Evolutionary conservation across 139 green algal genomes (phyloP).

Genomic region (Tetradesmus obliquus): DNA sequence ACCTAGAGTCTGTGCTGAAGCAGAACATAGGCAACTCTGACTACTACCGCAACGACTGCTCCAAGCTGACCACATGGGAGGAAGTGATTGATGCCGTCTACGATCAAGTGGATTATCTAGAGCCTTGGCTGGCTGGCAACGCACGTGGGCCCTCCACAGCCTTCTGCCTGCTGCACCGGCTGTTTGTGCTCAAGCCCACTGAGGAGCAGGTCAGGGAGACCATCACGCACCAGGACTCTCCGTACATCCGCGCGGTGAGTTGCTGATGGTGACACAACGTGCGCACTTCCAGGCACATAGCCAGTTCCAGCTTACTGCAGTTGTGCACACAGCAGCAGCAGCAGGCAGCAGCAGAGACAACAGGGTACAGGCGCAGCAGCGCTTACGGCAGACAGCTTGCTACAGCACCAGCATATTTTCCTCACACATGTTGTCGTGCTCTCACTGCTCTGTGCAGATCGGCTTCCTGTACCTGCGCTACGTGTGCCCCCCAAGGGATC

Average conservation of each 20-base stretch:
- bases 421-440: not conserved
- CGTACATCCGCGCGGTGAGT: constrained; percentile 95
- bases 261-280: not conserved
- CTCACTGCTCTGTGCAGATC: constrained; percentile 67
- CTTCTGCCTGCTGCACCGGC: constrained; percentile 93
- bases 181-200: constrained; percentile 83
- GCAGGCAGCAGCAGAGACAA: not conserved
- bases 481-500: constrained; percentile 81
- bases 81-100: constrained; percentile 93
- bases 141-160: constrained; percentile 91
- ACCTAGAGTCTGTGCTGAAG: constrained; percentile 86
- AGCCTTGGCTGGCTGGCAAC: constrained; percentile 98
- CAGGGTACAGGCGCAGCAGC: not conserved
- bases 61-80: constrained; percentile 66
- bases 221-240: constrained; percentile 91
- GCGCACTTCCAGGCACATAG: not conserved
- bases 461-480: constrained; percentile 97
- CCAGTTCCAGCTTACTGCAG: not conserved
- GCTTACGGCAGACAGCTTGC: too few relatives aligned
- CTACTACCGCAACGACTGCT: constrained; percentile 81
- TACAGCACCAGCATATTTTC: too few relatives aligned
- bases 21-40: constrained; percentile 85
- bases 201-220: constrained; percentile 76
- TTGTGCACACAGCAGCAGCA: not conserved
- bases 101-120: constrained; percentile 85